Base-by-base conservation (phyloP, 345 rosid species). In the Euphorbia tirucalli region DNA sequence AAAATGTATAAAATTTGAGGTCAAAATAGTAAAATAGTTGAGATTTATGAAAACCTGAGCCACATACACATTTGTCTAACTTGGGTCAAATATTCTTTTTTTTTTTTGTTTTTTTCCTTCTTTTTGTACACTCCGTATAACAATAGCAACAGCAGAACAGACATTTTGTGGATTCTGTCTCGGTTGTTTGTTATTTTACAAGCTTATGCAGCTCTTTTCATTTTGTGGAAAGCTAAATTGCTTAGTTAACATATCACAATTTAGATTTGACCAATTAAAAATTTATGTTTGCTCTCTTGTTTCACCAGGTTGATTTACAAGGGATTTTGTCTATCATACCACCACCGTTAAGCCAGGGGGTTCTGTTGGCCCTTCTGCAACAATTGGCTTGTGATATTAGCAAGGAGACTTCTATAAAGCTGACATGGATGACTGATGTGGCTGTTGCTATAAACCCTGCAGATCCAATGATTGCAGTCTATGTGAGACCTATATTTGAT, bases 341-440 rank as follows among this genome's bases (percentile, higher is more conserved):
- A 16, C 62, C 73, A 7, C 77, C 71, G 11, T 21, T 78, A 54
- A 64, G 81, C 71, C 81, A 78, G 57, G 71, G 81, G 41, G 81
- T 78, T 18, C 71, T 78, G 11, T 77, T 78, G 46, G 70, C 81
- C 0, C 81, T 78, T 64, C 49, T 78, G 13, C 81, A 78, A 46
- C 81, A 78, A 28, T 49, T 78, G 71, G 74, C 77, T 22, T 78
- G 74, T 14, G 81, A 78, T 50, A 63, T 73, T 11, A 39, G 55
- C 9, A 73, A 69, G 7, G 77, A 48, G 19, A 73, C 71, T 5
- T 15, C 57, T 0, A 62, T 31, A 60, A 78, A 78, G 71, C 21
- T 78, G 31, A 46, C 61, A 28, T 78, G 81, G 81, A 78, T 78
- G 81, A 69, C 69, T 6, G 81, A 78, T 25, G 77, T 73, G 71